Percentiles rank a stretch among this genome's conserved stretches.
These are phyloP conservation scores for Chytridium lagenaria DNA, from an alignment of 371 early-diverging fungal species.

Conservation along the genomic window DNA sequence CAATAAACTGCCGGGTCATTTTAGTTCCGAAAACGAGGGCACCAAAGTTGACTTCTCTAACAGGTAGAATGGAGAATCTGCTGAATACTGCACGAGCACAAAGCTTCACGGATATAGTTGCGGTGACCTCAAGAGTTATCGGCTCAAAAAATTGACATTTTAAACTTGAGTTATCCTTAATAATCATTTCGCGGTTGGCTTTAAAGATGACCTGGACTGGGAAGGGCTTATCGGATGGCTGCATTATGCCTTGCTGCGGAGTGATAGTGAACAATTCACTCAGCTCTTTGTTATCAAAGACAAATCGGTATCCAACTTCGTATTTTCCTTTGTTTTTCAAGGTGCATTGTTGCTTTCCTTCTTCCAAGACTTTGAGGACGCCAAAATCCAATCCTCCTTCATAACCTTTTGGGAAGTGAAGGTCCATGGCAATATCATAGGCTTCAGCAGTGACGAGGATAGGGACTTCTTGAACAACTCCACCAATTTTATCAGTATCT, in stretches of 20 bases:
- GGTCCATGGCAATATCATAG: slow-evolving; percentile 63
- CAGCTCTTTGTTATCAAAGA: slow-evolving; percentile 56
- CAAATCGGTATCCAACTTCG: slow-evolving; percentile 61
- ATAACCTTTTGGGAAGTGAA: slow-evolving; percentile 65
- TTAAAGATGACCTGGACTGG: slow-evolving; percentile 58
- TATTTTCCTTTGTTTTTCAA: slow-evolving; percentile 66
- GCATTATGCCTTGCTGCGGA: slow-evolving; percentile 57
- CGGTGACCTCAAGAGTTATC: slow-evolving; percentile 56
- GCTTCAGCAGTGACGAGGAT: slow-evolving; percentile 64
- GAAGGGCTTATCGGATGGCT: slow-evolving; percentile 64
- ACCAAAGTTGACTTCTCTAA: slow-evolving; percentile 64
- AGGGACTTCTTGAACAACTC: slow-evolving; percentile 54
- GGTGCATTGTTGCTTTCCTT: slow-evolving; percentile 58
- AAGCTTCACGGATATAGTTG: slow-evolving; percentile 57
- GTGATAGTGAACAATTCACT: slow-evolving; percentile 51
- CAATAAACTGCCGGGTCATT: slow-evolving; percentile 52
- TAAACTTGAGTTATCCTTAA: slow-evolving; percentile 49
- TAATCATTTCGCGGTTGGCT: slow-evolving; percentile 47
- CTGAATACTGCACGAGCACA: slow-evolving; percentile 60
- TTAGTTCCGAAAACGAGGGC: slow-evolving; percentile 60
- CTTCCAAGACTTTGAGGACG: slow-evolving; percentile 60
- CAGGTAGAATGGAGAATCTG: slow-evolving; percentile 56
- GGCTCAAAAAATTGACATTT: slow-evolving; percentile 63
- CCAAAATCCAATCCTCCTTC: slow-evolving; percentile 65
- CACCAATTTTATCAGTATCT: slow-evolving; percentile 58